Conservation (phyloP, 805 yeast species). For the Zygosaccharomyces kombuchaensis region DNA sequence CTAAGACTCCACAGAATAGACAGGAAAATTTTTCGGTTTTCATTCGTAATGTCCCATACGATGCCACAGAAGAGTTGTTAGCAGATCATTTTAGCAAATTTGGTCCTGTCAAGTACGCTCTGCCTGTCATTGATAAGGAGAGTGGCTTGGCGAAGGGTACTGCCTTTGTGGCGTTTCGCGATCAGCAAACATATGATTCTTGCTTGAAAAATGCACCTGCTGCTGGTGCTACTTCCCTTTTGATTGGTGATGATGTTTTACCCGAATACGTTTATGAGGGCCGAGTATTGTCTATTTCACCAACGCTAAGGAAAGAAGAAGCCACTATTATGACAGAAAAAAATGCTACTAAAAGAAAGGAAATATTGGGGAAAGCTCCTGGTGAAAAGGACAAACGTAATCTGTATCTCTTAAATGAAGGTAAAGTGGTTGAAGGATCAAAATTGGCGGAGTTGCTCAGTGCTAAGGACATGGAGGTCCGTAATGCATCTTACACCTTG, state of each 20-base stretch:
- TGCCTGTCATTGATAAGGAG: slow-evolving; percentile 83
- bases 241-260: slow-evolving; percentile 89
- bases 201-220: slow-evolving; percentile 80
- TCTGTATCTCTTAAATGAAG: slow-evolving; percentile 84
- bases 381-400: slow-evolving; percentile 80
- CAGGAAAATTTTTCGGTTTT: slow-evolving; percentile 72
- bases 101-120: slow-evolving; percentile 87
- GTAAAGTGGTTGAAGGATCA: slow-evolving; percentile 78
- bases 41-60: slow-evolving; percentile 91
- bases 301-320: slow-evolving; percentile 82
- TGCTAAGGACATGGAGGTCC: slow-evolving; percentile 71
- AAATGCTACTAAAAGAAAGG: slow-evolving; percentile 68
- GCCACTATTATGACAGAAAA: slow-evolving; percentile 72
- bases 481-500: slow-evolving; percentile 81
- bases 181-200: slow-evolving; percentile 55
- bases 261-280: slow-evolving; percentile 90
- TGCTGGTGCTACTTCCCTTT: slow-evolving; percentile 54
- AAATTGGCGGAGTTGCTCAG: slow-evolving; percentile 68
- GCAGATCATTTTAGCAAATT: slow-evolving; percentile 73
- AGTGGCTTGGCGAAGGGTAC: slow-evolving; percentile 90
- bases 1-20: slow-evolving; percentile 42
- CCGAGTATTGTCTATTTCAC: slow-evolving; percentile 74
- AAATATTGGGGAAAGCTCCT: slow-evolving; percentile 73
- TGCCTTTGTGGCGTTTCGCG: slow-evolving; percentile 84
- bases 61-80: slow-evolving; percentile 77